Evolutionary conservation across 2,329 filamentous ascomycete species (phyloP).

Genomic region (Xylariales sp.): DNA sequence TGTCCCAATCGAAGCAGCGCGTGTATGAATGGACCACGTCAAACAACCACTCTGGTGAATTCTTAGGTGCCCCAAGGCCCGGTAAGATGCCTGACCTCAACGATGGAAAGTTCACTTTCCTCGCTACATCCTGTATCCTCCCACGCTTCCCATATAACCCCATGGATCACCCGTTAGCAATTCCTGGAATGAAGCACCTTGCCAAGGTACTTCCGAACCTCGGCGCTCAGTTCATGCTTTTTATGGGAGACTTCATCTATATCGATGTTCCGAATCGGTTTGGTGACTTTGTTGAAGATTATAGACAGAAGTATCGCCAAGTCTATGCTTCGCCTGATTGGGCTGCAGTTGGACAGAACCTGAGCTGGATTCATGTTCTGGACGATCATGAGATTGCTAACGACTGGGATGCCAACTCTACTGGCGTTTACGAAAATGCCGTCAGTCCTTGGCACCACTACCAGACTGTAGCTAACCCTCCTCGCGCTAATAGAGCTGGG

Average conservation of each 20-base stretch:
- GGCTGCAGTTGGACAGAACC: conserved; percentile 65
- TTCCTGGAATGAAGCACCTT: conserved; percentile 75
- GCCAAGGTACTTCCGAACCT: conserved; percentile 68
- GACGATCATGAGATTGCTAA: conserved; percentile 97
- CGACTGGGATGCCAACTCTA: conserved; percentile 82
- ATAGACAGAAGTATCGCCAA: conserved; percentile 86
- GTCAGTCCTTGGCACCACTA: conserved; percentile 84
- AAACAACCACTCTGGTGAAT: conserved; percentile 80
- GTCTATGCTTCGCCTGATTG: conserved; percentile 96
- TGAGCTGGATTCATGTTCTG: conserved; percentile 97
- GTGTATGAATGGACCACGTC: conserved; percentile 81
- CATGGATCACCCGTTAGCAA: conserved; percentile 73
- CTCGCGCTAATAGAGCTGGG: conserved; percentile 50
- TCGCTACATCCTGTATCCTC: conserved; percentile 91
- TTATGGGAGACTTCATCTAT: conserved; percentile 85
- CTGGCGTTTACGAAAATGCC: conserved; percentile 73
- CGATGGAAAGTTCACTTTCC: conserved; percentile 76
- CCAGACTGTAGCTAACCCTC: conserved; percentile 80
- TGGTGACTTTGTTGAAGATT: conserved; percentile 67
- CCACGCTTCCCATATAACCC: conserved; percentile 86
- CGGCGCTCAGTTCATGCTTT: conserved; percentile 73
- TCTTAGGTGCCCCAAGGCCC: conserved; percentile 68
- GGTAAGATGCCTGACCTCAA: conserved; percentile 58
- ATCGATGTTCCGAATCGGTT: conserved; percentile 81
- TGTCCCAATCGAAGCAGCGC: conserved; percentile 62